Evolutionary conservation across 805 yeast species (phyloP).

Genomic region (Metschnikowia hibisci): DNA sequence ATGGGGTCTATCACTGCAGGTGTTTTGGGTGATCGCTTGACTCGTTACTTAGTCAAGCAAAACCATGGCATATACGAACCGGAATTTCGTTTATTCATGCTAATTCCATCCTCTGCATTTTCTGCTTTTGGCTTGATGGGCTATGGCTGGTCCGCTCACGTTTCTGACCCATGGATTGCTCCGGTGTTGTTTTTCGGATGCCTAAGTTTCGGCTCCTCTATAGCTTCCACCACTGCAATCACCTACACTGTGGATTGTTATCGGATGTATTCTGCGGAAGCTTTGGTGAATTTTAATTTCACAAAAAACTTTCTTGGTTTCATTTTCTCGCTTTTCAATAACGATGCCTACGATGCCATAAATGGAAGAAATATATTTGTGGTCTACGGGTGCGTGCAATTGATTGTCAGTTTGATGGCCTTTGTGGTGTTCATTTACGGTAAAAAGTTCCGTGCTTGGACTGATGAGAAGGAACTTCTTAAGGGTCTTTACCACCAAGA

Average conservation of each 20-base stretch:
- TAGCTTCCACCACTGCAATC: constrained; percentile 59
- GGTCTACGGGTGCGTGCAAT: constrained; percentile 50
- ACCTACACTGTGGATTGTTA: constrained; percentile 58
- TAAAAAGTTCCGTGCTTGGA: constrained; percentile 47
- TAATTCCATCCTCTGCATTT: constrained; percentile 43
- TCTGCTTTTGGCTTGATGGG: constrained; percentile 55
- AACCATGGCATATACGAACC: constrained; percentile 61
- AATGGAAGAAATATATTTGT: constrained; percentile 48
- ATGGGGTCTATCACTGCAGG: constrained; percentile 56
- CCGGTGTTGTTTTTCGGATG: constrained; percentile 56
- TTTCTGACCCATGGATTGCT: constrained; percentile 49
- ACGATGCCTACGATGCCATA: constrained; percentile 35
- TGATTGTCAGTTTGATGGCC: constrained; percentile 45
- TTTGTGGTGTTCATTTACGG: constrained; percentile 55
- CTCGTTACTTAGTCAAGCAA: constrained; percentile 38
- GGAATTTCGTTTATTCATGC: constrained; percentile 54
- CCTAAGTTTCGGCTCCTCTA: constrained; percentile 55
- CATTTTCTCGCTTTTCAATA: constrained; percentile 53
- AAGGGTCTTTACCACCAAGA: constrained; percentile 26
- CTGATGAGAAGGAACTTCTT: constrained; percentile 45
- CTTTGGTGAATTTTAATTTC: constrained; percentile 53
- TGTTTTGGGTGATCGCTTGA: constrained; percentile 44
- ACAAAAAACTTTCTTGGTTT: constrained; percentile 54
- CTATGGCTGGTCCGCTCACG: constrained; percentile 56
- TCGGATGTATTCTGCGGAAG: constrained; percentile 54